Evolutionary conservation across 352 stramenopile genomes (phyloP), one percentile per base, ranked within the genome.

Genomic region (Plasmopara viticola): DNA sequence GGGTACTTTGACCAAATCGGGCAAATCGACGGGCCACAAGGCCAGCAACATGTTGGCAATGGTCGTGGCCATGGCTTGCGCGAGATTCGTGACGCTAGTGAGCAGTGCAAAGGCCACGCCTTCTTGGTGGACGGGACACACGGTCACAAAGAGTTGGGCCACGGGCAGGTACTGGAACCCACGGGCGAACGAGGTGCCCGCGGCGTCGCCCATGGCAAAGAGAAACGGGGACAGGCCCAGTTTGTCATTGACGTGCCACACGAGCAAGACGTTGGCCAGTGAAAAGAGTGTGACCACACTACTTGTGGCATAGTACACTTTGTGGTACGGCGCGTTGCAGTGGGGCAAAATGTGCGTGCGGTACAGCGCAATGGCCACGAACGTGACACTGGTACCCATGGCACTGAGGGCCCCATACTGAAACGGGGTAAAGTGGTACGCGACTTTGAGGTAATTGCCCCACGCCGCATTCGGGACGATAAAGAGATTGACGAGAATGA

Each of bases 131-230:
- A 87, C 64, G 0, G 82, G 82, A 45, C 82, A 92, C 15, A 89
- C 77, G 4, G 69, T 65, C 10, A 90, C 80, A 38, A 90, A 84
- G 68, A 90, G 87, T 62, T 87, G 60, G 33, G 82, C 79, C 5
- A 87, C 58, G 4, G 82, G 82, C 1, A 92, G 74, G 48, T 87
- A 85, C 60, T 92, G 82, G 50, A 92, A 84, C 9, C 82, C 82
- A 37, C 66, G 72, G 1, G 79, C 82, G 40, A 90, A 92, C 17
- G 77, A 78, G 14, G 84, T 66, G 12, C 86, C 68, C 15, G 77
- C 79, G 12, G 66, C 48, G 51, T 92, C 82, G 8, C 82, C 79
- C 29, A 89, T 64, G 5, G 82, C 68, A 53, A 92, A 92, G 79
- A 79, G 90, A 44, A 90, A 92, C 0, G 82, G 47, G 5, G 77